Evolutionary conservation across 108 stramenopile species (phyloP).

Genomic region (Nitzschia sp.): DNA sequence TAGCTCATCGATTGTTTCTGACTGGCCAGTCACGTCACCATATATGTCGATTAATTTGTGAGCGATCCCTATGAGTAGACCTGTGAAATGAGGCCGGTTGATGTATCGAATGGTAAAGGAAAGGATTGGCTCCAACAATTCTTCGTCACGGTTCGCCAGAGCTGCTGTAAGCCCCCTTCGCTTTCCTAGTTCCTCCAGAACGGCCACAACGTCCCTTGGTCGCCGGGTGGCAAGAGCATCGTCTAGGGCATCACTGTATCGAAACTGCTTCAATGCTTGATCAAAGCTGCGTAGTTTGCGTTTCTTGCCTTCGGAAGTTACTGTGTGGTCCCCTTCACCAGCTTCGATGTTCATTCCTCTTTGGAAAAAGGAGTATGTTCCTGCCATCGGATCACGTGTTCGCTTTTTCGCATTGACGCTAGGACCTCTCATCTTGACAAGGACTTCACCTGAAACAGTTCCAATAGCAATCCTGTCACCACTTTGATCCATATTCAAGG

Average conservation of each 20-base stretch:
- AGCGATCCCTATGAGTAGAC: conserved; percentile 65
- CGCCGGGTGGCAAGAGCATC: conserved; percentile 71
- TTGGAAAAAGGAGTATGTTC: conserved; percentile 79
- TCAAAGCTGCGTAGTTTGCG: conserved; percentile 76
- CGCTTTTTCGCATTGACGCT: conserved; percentile 43
- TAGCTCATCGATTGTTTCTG: conserved; percentile 79
- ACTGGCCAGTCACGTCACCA: conserved; percentile 62
- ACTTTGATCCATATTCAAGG: conserved; percentile 51
- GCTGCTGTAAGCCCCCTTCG: conserved; percentile 77
- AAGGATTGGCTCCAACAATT: conserved; percentile 79
- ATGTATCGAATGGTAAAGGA: conserved; percentile 84
- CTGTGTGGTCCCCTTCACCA: conserved; percentile 60
- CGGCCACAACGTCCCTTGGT: conserved; percentile 71
- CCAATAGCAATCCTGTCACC: conserved; percentile 73
- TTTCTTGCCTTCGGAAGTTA: conserved; percentile 46
- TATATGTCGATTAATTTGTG: conserved; percentile 51
- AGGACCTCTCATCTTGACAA: conserved; percentile 56
- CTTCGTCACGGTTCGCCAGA: conserved; percentile 84
- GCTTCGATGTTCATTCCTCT: conserved; percentile 69
- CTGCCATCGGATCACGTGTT: conserved; percentile 62
- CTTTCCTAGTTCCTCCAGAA: conserved; percentile 86
- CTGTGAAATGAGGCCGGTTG: conserved; percentile 67
- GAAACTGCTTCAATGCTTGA: conserved; percentile 74
- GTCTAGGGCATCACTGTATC: conserved; percentile 90
- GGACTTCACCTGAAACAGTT: conserved; percentile 60